Conservation (phyloP, 768 basidiomycete species). For the Crassisporium funariophilum region DNA sequence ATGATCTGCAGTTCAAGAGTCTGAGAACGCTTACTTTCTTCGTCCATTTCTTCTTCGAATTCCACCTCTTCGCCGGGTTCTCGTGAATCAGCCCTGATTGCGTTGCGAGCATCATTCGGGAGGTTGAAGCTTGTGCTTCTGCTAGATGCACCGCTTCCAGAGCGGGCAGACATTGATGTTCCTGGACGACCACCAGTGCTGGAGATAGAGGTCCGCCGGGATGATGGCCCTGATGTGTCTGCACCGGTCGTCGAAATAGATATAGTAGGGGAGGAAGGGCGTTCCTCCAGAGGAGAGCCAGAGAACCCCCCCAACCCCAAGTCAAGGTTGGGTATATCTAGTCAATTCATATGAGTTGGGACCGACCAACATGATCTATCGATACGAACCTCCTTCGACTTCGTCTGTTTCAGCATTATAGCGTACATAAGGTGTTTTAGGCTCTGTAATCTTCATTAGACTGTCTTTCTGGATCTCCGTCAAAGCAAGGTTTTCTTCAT, state of each 20-base stretch:
- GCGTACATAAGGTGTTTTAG: slow-evolving; percentile 94
- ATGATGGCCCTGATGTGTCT: slow-evolving; percentile 66
- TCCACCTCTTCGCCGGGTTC: slow-evolving; percentile 73
- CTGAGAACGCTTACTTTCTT: slow-evolving; percentile 63
- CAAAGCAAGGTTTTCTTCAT: slow-evolving; percentile 89
- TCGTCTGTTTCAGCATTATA: slow-evolving; percentile 88
- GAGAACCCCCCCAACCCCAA: slow-evolving; percentile 55
- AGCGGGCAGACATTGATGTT: slow-evolving; percentile 55
- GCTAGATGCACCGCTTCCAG: slow-evolving; percentile 65
- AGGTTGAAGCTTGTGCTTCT: slow-evolving; percentile 85
- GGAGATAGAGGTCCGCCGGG: slow-evolving; percentile 74
- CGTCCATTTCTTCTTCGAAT: slow-evolving; percentile 83
- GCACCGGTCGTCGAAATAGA: slow-evolving; percentile 62
- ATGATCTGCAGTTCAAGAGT: slow-evolving; percentile 1
- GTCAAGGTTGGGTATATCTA: slow-evolving; percentile 85
- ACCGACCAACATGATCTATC: background rate
- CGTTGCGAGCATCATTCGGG: slow-evolving; percentile 66
- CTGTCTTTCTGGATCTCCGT: slow-evolving; percentile 96
- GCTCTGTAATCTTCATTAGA: slow-evolving; percentile 97
- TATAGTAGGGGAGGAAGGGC: slow-evolving; percentile 29
- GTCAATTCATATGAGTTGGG: background rate
- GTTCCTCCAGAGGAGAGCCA: slow-evolving; percentile 30
- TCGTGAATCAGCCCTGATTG: slow-evolving; percentile 55
- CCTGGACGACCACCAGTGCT: slow-evolving; percentile 56
- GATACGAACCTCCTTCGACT: slow-evolving; percentile 73